Conservation (phyloP, 2,329 filamentous ascomycete species). For the Hypoxylon sp. region DNA sequence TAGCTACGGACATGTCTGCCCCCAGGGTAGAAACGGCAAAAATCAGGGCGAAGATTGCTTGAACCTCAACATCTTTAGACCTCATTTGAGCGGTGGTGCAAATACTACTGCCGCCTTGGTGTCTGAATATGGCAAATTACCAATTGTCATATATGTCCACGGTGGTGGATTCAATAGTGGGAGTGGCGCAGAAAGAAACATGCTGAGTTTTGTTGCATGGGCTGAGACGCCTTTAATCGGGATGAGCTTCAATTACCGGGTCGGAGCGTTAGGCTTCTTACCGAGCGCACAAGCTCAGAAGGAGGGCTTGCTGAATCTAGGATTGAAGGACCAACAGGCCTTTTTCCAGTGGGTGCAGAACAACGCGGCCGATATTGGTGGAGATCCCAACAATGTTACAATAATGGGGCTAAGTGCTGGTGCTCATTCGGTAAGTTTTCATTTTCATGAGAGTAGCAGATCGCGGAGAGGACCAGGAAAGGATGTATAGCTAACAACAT, state of each 20-base stretch:
- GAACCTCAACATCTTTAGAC: constrained; percentile 67
- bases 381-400: constrained; percentile 70
- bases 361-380: constrained; percentile 73
- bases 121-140: constrained; percentile 55
- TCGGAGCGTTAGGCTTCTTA: constrained; percentile 79
- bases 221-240: constrained; percentile 67
- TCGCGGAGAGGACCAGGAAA: neutral
- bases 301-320: constrained; percentile 73
- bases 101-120: constrained; percentile 39
- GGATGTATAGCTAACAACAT: constrained; percentile 22
- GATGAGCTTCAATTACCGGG: constrained; percentile 74
- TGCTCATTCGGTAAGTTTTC: constrained; percentile 69
- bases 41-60: constrained; percentile 67
- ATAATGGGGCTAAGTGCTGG: constrained; percentile 74
- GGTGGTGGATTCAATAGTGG: constrained; percentile 75
- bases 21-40: constrained; percentile 48
- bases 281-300: constrained; percentile 67
- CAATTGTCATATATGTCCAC: constrained; percentile 74
- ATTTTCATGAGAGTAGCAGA: neutral
- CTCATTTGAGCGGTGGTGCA: constrained; percentile 53
- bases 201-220: constrained; percentile 73
- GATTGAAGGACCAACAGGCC: constrained; percentile 73
- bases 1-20: constrained; percentile 58
- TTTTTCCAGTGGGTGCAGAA: constrained; percentile 72
- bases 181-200: constrained; percentile 68